Evolutionary conservation across 2,329 filamentous ascomycete genomes (phyloP).

Genomic region (Blastomyces percursus): DNA sequence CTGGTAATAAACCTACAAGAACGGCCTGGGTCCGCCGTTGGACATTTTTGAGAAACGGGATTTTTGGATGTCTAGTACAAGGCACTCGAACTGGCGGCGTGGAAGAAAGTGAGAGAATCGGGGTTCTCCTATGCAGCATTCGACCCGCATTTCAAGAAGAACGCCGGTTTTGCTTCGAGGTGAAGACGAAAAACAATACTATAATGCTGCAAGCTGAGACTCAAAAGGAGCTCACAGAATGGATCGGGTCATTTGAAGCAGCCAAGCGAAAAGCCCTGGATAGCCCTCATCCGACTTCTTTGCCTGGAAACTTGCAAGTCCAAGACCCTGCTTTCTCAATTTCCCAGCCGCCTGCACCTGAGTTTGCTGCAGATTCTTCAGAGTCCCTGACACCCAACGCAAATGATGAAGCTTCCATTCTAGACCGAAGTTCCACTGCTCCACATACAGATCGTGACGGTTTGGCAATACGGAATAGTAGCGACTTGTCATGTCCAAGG

Average conservation of each 20-base stretch:
- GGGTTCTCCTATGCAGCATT: conserved; percentile 84
- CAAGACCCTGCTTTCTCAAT: conserved; percentile 78
- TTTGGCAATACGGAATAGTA: conserved; percentile 53
- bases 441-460: conserved; percentile 53
- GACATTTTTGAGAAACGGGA: conserved; percentile 92
- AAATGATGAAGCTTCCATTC: conserved; percentile 43
- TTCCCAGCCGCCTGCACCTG: conserved; percentile 72
- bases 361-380: conserved; percentile 72
- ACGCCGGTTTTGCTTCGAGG: conserved; percentile 90
- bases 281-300: conserved; percentile 45
- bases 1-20: conserved; percentile 83
- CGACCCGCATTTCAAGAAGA: conserved; percentile 88
- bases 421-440: conserved; percentile 56
- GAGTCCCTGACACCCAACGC: conserved; percentile 51
- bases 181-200: conserved; percentile 92
- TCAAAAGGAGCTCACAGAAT: conserved; percentile 81
- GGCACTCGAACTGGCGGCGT: conserved; percentile 70
- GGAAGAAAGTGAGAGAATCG: conserved; percentile 91
- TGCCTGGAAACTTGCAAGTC: conserved; percentile 34
- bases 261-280: conserved; percentile 90
- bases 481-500: conserved; percentile 50
- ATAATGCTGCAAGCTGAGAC: conserved; percentile 88
- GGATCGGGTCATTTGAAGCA: conserved; percentile 86
- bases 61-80: conserved; percentile 89
- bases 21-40: conserved; percentile 85